Evolutionary conservation across 768 basidiomycete genomes (phyloP).

Genomic region (Scleroderma citrinum): DNA sequence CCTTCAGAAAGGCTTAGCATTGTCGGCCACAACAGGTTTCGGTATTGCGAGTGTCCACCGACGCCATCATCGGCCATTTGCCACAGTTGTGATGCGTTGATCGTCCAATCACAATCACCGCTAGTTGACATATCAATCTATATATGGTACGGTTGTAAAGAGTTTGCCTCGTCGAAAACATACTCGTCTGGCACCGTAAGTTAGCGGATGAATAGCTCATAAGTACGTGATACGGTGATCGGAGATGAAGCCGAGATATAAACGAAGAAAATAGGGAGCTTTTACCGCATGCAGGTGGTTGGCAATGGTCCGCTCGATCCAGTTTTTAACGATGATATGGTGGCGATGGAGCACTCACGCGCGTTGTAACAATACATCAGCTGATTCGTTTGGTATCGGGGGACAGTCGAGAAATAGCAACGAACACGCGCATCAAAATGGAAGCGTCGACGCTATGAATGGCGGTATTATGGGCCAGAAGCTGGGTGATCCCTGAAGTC

Average conservation of each 20-base stretch:
- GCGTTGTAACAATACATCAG: slow-evolving; percentile 7
- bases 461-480: slow-evolving; percentile 12
- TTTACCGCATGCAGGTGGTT: not conserved
- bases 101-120: not conserved
- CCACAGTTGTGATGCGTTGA: not conserved
- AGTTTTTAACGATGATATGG: not conserved
- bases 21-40: no score
- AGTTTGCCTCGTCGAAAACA: no score
- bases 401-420: slow-evolving; percentile 23
- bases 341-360: not conserved
- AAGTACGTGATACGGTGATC: not conserved
- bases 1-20: not conserved
- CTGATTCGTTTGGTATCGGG: slow-evolving; percentile 19
- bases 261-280: not conserved
- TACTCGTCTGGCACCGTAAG: no score
- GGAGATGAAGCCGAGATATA: not conserved
- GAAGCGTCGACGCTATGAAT: slow-evolving; percentile 27
- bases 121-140: not conserved
- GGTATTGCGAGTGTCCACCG: no score
- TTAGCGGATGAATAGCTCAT: not conserved
- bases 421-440: slow-evolving; percentile 34
- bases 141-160: slow-evolving; percentile 8
- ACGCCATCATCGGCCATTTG: not conserved
- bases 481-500: slow-evolving; percentile 11
- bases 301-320: not conserved